A percentile compares a stretch with the other conserved stretches of the same genome.
Evolutionary conservation across 2,329 filamentous ascomycete species (phyloP).

Genomic region (Orbilia ellipsospora): DNA sequence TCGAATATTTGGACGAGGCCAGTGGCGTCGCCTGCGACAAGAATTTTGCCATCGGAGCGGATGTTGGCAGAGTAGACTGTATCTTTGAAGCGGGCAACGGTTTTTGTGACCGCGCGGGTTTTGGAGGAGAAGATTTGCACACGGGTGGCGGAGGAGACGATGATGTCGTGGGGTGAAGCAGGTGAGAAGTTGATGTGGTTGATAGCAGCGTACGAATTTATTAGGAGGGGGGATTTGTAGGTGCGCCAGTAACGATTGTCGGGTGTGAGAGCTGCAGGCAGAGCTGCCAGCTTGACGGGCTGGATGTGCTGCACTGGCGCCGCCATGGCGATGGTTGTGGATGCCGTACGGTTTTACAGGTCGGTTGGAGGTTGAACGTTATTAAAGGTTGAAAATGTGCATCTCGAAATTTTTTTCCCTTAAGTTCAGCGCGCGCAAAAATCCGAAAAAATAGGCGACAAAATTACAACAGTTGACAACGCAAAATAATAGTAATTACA

Average conservation of each 20-base stretch:
- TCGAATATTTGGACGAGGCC: constrained; percentile 97
- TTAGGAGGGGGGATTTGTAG: constrained; percentile 89
- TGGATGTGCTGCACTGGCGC: constrained; percentile 83
- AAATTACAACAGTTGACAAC: constrained; percentile 52
- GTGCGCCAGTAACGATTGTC: constrained; percentile 97
- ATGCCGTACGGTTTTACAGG: neutral
- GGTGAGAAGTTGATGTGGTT: constrained; percentile 84
- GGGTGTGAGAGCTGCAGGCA: constrained; percentile 79
- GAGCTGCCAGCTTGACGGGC: constrained; percentile 83
- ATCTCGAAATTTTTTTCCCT: constrained; percentile 25
- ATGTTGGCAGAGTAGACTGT: constrained; percentile 90
- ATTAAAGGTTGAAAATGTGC: constrained; percentile 2
- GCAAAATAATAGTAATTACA: neutral
- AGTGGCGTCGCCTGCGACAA: constrained; percentile 90
- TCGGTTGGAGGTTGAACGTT: constrained; percentile 12
- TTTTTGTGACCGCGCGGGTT: constrained; percentile 91
- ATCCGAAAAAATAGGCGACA: constrained; percentile 7
- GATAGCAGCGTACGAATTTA: constrained; percentile 89
- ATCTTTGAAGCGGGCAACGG: constrained; percentile 92
- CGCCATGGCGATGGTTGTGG: constrained; percentile 71
- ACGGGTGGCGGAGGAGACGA: constrained; percentile 91
- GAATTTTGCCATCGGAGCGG: constrained; percentile 84
- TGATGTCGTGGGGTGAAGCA: constrained; percentile 75
- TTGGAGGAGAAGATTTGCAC: constrained; percentile 94
- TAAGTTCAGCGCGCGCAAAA: neutral